A percentile compares a stretch with the other conserved stretches of the same genome.
These are phyloP conservation scores for Luffa aegyptiaca DNA, from an alignment of 306 rosid species.

Conservation along the genomic window DNA sequence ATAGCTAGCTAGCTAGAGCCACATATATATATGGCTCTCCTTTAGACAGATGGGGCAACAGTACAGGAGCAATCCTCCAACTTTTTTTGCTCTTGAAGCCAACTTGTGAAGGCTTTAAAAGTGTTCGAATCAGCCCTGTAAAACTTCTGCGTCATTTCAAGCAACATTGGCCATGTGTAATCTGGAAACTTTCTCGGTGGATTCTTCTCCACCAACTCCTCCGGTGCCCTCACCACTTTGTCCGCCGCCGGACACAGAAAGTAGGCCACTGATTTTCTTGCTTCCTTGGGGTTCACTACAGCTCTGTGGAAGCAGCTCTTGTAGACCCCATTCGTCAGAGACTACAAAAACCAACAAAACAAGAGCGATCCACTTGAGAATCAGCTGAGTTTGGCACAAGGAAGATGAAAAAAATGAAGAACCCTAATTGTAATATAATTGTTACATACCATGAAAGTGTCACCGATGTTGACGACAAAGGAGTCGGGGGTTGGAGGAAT, in stretches of 20 bases:
- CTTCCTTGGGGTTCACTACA: background rate
- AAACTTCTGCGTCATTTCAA: background rate
- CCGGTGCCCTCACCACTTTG: constrained; percentile 5
- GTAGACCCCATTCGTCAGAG: constrained; percentile 5
- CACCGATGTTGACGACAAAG: constrained; percentile 9
- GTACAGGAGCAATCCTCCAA: background rate
- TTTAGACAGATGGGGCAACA: background rate
- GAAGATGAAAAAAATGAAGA: background rate
- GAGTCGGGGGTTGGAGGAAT: background rate
- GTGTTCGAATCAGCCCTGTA: background rate
- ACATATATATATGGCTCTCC: no score
- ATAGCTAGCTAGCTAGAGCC: no score
- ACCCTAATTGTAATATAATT: background rate
- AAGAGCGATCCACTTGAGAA: background rate
- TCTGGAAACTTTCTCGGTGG: constrained; percentile 2
- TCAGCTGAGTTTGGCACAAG: no score
- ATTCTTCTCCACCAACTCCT: background rate
- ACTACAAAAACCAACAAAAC: background rate
- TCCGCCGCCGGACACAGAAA: background rate
- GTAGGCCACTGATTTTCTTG: background rate
- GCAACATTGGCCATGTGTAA: background rate
- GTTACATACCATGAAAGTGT: constrained; percentile 10
- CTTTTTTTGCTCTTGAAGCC: background rate
- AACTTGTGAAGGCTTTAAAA: background rate
- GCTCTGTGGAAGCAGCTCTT: constrained; percentile 7